Conservation (phyloP, 495 filamentous ascomycete genomes). For the Neurospora tetraspora region DNA sequence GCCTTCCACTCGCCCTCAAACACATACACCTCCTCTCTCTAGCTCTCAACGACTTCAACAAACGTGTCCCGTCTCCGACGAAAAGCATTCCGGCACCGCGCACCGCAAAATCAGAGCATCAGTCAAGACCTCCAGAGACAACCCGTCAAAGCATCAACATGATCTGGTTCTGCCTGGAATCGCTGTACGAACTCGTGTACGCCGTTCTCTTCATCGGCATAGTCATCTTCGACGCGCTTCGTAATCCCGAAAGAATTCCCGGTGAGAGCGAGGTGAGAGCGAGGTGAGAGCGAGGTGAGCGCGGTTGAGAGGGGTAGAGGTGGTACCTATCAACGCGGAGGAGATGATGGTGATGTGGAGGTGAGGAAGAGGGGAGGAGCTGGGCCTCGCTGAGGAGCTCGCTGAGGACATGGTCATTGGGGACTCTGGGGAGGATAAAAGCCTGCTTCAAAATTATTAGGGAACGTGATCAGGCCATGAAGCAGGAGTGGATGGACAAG, state of each 20-base stretch:
- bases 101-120: not conserved
- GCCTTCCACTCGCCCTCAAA: not conserved
- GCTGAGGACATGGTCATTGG: not conserved
- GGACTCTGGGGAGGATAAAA: no score
- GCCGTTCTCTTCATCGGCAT: not conserved
- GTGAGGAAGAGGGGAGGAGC: not conserved
- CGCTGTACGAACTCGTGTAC: not conserved
- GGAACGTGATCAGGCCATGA: constrained; percentile 73
- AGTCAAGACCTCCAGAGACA: not conserved
- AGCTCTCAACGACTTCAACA: not conserved
- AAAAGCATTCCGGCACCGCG: not conserved
- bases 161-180: not conserved
- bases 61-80: not conserved
- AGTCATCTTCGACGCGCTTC: not conserved
- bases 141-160: not conserved
- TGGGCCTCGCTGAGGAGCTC: not conserved
- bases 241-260: not conserved
- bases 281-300: not conserved
- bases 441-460: constrained; percentile 91
- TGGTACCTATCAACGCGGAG: not conserved
- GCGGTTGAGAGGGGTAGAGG: not conserved
- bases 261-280: not conserved
- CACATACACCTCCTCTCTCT: not conserved
- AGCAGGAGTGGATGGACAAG: constrained; percentile 74
- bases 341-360: not conserved